Percentiles rank a stretch among this genome's conserved stretches.
Conservation (phyloP, 2,329 filamentous ascomycete genomes). For the Nectriaceae sp. region DNA sequence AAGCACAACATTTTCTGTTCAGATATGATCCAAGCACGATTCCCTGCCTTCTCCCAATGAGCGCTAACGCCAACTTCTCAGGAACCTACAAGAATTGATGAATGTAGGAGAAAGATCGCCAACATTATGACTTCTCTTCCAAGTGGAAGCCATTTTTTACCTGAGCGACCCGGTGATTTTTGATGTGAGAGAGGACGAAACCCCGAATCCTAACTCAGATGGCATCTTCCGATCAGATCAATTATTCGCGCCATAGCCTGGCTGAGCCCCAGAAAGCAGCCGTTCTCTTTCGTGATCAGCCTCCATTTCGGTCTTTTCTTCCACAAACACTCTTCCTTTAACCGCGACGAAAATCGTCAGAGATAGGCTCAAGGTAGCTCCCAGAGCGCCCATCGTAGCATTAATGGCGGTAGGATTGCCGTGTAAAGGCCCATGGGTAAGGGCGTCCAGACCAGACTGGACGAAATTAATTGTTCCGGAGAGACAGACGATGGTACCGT, state of each 20-base stretch:
- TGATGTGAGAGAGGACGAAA: too few relatives aligned
- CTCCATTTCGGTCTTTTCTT: conserved; percentile 4
- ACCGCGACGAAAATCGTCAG: conserved; percentile 56
- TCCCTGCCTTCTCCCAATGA: too few relatives aligned
- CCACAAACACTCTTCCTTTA: not conserved
- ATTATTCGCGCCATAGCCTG: not conserved
- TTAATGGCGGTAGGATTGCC: conserved; percentile 68
- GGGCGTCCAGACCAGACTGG: conserved; percentile 68
- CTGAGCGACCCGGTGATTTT: too few relatives aligned
- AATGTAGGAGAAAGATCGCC: too few relatives aligned
- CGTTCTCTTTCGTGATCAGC: conserved; percentile 1
- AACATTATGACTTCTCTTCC: too few relatives aligned
- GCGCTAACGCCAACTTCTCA: too few relatives aligned
- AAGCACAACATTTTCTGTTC: too few relatives aligned
- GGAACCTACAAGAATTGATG: too few relatives aligned
- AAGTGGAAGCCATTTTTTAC: too few relatives aligned
- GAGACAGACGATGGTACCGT: conserved; percentile 73
- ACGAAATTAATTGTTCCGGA: conserved; percentile 72
- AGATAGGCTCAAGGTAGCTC: conserved; percentile 54
- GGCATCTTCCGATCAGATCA: not conserved
- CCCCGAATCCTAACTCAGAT: not conserved
- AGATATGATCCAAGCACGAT: too few relatives aligned
- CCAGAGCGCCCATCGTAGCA: conserved; percentile 53
- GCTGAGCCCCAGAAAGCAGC: not conserved
- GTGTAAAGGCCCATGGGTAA: conserved; percentile 63